phyloP scores from a whole-genome alignment of 1,284 basidiomycete species.

The Malassezia restricta region DNA sequence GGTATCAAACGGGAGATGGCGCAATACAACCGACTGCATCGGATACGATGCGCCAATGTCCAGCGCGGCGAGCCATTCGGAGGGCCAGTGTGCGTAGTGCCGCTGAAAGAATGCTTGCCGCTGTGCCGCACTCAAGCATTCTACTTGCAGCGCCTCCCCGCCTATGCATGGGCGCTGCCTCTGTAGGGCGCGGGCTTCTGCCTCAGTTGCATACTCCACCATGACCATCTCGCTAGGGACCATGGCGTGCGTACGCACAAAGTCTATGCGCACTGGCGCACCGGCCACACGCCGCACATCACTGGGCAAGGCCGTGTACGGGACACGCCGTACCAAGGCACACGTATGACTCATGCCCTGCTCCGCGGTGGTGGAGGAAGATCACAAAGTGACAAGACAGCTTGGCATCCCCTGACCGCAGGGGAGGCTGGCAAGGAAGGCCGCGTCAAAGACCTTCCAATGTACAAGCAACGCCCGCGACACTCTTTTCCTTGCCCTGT shows the following conservation, averaged over 20 bases:
- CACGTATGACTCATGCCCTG: neutral
- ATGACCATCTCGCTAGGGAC: neutral
- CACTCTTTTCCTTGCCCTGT: neutral
- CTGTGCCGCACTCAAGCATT: neutral
- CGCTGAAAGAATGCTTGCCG: neutral
- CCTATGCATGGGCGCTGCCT: neutral
- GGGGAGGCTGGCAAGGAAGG: neutral
- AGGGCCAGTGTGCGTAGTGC: neutral
- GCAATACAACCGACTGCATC: conserved; percentile 17
- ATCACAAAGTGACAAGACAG: no score
- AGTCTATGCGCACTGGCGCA: neutral
- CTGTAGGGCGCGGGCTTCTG: neutral
- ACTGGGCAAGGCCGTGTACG: neutral
- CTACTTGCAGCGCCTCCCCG: neutral
- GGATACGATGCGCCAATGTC: conserved; percentile 7
- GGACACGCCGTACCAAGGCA: neutral
- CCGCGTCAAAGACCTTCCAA: no score
- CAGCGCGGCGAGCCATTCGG: neutral
- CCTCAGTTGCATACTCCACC: neutral
- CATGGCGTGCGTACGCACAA: conserved; percentile 6
- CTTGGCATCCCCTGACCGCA: neutral
- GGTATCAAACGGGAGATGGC: conserved; percentile 23
- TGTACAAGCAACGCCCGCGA: no score
- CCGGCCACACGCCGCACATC: conserved; percentile 1
- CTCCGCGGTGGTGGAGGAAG: no score